Base-by-base conservation (phyloP, 805 yeast species). In the Torulaspora gathmanii region DNA sequence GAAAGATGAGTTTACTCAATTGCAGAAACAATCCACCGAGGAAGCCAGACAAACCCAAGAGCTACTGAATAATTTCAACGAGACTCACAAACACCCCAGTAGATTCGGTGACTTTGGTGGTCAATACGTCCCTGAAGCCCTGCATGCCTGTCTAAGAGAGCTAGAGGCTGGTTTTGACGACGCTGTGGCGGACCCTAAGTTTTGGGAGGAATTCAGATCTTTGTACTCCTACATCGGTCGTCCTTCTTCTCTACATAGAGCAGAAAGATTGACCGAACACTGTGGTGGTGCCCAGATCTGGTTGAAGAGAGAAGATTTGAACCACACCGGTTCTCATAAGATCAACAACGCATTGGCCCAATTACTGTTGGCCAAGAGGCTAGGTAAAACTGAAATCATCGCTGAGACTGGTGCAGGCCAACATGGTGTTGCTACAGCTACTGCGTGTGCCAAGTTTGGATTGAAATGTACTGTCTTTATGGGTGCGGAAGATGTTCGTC, bases 401-500 rank as follows among this genome's bases (percentile, higher is more conserved):
- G 95, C 95, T 28, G 95, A 86, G 71, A 86, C 95, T 30, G 95
- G 95, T 69, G 95, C 95, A 41, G 95, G 95, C 55, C 95, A 86
- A 69, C 95, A 86, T 62, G 95, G 95, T 72, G 95, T 86, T 30
- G 95, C 95, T 31, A 86, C 93, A 41, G 95, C 95, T 25, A 86
- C 95, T 49, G 95, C 95, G 0, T 83, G 90, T 74, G 95, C 95
- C 52, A 85, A 85, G 61, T 86, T 93, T 57, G 99, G 99, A 42
- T 67, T 93, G 69, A 79, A 85, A 64, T 93, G 99, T 73, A 87
- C 87, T 12, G 95, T 93, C 28, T 91, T 79, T 63, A 93, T 93
- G 99, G 99, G 99, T 52, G 98, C 98, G 36, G 99, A 93, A 70
- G 99, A 93, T 71, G 96, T 87, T 35, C 84, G 96, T 68, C 86